These are phyloP conservation scores for Avicennia marina DNA, from an alignment of 257 asterid genomes.

Conservation along the genomic window DNA sequence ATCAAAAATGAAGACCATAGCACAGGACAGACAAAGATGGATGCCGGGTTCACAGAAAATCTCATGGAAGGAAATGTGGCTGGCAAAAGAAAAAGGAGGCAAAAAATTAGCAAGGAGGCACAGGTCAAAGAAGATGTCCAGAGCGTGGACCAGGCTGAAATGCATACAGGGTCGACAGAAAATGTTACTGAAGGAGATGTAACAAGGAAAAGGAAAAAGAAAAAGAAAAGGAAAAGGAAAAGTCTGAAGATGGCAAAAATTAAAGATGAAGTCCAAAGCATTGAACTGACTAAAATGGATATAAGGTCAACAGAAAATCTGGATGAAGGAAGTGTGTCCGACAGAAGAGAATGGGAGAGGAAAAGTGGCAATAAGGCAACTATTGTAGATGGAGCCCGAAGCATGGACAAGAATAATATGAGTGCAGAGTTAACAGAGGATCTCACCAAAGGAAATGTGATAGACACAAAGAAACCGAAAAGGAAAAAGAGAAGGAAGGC, in stretches of 20 bases:
- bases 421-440: constrained; percentile 20
- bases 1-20: constrained; percentile 12
- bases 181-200: constrained; percentile 9
- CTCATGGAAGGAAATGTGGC: neutral
- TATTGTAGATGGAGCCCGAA: neutral
- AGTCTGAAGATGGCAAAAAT: constrained; percentile 10
- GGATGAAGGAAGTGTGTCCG: constrained; percentile 13
- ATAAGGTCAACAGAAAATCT: neutral
- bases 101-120: neutral
- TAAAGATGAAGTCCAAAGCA: constrained; percentile 11
- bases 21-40: neutral
- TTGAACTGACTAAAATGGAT: constrained; percentile 12
- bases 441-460: constrained; percentile 17
- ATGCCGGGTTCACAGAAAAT: neutral
- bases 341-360: constrained; percentile 4
- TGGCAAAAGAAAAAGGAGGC: neutral
- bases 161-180: neutral
- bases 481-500: constrained; percentile 10
- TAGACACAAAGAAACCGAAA: constrained; percentile 18
- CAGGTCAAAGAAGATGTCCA: neutral
- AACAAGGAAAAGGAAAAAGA: neutral
- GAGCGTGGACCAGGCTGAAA: constrained; percentile 1
- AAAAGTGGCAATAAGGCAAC: neutral
- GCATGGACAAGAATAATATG: constrained; percentile 3
- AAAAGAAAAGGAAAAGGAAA: constrained; percentile 9